These are phyloP conservation scores for Fagus crenata DNA, from an alignment of 306 rosid genomes.

Conservation along the genomic window DNA sequence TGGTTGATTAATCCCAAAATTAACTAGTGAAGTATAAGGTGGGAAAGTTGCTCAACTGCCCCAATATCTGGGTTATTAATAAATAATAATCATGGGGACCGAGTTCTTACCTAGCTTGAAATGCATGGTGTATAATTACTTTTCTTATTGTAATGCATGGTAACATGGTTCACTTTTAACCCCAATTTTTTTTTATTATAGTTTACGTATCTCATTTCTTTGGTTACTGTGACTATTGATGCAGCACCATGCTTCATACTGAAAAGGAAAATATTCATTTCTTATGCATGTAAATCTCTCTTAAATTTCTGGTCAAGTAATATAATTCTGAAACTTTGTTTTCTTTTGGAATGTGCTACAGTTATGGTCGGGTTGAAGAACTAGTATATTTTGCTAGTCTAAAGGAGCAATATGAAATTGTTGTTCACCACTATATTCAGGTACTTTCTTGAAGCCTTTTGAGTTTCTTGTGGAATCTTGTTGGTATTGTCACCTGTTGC, in stretches of 20 bases:
- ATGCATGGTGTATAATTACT: not conserved
- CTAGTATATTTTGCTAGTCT: slow-evolving; percentile 91
- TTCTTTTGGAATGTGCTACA: slow-evolving; percentile 50
- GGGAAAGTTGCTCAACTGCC: not conserved
- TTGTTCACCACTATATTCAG: slow-evolving; percentile 94
- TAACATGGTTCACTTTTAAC: not conserved
- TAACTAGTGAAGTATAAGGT: not conserved
- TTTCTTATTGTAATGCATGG: slow-evolving; percentile 1
- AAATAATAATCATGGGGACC: not conserved
- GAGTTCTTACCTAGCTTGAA: not conserved
- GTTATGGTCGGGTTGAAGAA: slow-evolving; percentile 96
- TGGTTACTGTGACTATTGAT: not conserved
- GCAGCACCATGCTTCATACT: not conserved
- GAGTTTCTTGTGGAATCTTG: slow-evolving; percentile 13
- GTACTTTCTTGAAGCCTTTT: slow-evolving; percentile 36
- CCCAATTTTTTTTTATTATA: not conserved
- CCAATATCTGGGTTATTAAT: not conserved
- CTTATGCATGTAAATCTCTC: not conserved
- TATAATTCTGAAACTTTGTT: slow-evolving; percentile 13
- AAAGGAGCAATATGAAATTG: slow-evolving; percentile 90
- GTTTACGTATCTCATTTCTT: not conserved
- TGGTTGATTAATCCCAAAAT: not conserved
- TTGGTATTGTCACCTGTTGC: not conserved
- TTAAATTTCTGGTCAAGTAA: slow-evolving; percentile 29
- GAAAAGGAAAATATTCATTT: not conserved